Evolutionary conservation across 371 early-diverging fungal species (phyloP).

Genomic region (Rhizopus delemar): DNA sequence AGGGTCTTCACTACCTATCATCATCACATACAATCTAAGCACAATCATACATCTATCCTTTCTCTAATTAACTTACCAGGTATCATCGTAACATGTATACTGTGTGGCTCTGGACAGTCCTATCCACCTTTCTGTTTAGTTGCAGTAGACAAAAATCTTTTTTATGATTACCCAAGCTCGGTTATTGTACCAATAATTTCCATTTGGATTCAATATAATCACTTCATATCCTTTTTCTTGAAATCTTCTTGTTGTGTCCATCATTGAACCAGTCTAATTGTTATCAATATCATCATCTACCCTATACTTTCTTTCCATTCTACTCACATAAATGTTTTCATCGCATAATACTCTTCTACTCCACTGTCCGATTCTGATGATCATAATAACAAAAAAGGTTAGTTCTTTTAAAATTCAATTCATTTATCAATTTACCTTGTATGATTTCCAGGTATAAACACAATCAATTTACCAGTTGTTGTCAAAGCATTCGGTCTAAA

Average conservation of each 20-base stretch:
- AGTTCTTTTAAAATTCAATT: not conserved
- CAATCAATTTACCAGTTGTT: slow-evolving; percentile 41
- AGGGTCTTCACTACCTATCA: slow-evolving; percentile 37
- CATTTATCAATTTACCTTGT: slow-evolving; percentile 30
- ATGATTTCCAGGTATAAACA: slow-evolving; percentile 45
- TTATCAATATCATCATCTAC: not conserved
- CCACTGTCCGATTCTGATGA: slow-evolving; percentile 47
- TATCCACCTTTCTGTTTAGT: not conserved
- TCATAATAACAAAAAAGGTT: not conserved
- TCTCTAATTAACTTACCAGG: slow-evolving; percentile 19
- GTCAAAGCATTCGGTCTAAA: slow-evolving; percentile 49
- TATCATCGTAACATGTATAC: slow-evolving; percentile 7
- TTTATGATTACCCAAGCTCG: slow-evolving; percentile 27
- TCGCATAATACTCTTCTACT: slow-evolving; percentile 48
- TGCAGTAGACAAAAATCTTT: not conserved
- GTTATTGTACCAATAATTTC: slow-evolving; percentile 43
- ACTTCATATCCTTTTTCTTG: slow-evolving; percentile 43
- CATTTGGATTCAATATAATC: slow-evolving; percentile 49
- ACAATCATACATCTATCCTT: not conserved
- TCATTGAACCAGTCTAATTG: slow-evolving; percentile 44
- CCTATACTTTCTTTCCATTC: not conserved
- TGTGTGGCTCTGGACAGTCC: slow-evolving; percentile 18
- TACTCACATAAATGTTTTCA: slow-evolving; percentile 38
- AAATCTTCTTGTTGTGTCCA: slow-evolving; percentile 28
- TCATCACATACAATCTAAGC: not conserved